Evolutionary conservation across 768 basidiomycete species (phyloP).

Genomic region (Lactarius indigo): DNA sequence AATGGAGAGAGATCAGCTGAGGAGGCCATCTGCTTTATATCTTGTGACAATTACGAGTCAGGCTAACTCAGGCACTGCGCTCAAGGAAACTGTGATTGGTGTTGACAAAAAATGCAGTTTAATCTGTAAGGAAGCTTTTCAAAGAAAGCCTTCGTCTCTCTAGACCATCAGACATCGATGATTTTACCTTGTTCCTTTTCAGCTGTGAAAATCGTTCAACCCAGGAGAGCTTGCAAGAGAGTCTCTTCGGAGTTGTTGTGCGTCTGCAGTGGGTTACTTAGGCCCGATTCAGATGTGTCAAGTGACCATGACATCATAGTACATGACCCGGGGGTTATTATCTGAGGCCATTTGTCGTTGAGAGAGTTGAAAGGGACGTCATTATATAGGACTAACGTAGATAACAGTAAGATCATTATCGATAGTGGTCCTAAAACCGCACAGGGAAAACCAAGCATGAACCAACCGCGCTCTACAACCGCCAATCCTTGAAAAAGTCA

Average conservation of each 20-base stretch:
- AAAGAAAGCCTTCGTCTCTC: too few relatives aligned
- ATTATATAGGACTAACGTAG: not conserved
- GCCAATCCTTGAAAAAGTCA: conserved; percentile 73
- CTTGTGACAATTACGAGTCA: not conserved
- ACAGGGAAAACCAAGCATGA: not conserved
- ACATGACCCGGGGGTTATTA: not conserved
- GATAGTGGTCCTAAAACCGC: not conserved
- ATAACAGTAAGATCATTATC: not conserved
- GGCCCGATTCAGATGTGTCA: not conserved
- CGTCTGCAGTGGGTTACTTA: not conserved
- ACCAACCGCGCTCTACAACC: conserved; percentile 38
- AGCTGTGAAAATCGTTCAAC: too few relatives aligned
- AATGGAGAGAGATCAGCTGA: not conserved
- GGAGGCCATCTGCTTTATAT: not conserved
- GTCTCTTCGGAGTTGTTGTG: too few relatives aligned
- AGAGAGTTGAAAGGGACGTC: not conserved
- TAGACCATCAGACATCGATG: too few relatives aligned
- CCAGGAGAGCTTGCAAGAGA: too few relatives aligned
- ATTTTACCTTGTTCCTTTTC: too few relatives aligned
- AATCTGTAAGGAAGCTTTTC: too few relatives aligned
- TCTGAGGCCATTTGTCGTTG: not conserved
- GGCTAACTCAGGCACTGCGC: too few relatives aligned
- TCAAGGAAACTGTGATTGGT: too few relatives aligned
- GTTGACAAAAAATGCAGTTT: too few relatives aligned
- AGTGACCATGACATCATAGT: not conserved